Evolutionary conservation across 441 rosid genomes (phyloP).

Genomic region (Eutrema salsugineum): DNA sequence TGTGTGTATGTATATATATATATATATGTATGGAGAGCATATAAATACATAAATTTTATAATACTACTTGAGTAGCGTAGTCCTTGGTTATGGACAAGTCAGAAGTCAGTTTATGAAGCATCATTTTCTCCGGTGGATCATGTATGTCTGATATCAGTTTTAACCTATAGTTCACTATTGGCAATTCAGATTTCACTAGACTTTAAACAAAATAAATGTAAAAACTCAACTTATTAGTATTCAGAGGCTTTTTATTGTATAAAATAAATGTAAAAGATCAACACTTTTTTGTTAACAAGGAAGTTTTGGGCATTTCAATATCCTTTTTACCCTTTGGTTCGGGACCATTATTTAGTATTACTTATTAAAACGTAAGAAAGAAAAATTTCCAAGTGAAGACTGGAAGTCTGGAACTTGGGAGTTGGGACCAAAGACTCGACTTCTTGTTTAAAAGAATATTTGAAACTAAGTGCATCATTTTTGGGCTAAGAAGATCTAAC

Average conservation of each 20-base stretch:
- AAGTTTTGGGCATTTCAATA: too few species aligned
- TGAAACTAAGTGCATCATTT: too few species aligned
- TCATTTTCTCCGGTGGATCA: conserved; percentile 10
- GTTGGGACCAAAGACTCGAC: too few species aligned
- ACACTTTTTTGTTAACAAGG: too few species aligned
- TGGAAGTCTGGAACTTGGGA: too few species aligned
- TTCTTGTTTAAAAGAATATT: too few species aligned
- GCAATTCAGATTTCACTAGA: background rate
- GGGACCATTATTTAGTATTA: too few species aligned
- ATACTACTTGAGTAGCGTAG: conserved; percentile 7
- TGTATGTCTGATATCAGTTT: background rate
- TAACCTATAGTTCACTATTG: background rate
- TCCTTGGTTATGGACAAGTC: conserved; percentile 9
- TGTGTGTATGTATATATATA: background rate
- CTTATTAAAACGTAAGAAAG: too few species aligned
- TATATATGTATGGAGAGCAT: conserved; percentile 9
- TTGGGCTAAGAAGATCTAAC: too few species aligned
- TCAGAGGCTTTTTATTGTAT: background rate
- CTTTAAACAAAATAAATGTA: background rate
- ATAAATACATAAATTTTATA: conserved; percentile 2
- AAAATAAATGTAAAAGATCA: too few species aligned
- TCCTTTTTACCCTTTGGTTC: too few species aligned
- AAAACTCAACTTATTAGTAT: background rate
- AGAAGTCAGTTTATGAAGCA: conserved; percentile 21
- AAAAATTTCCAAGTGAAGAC: too few species aligned